Base-by-base conservation (phyloP, 306 rosid species). In the Lathyrus aphaca region DNA sequence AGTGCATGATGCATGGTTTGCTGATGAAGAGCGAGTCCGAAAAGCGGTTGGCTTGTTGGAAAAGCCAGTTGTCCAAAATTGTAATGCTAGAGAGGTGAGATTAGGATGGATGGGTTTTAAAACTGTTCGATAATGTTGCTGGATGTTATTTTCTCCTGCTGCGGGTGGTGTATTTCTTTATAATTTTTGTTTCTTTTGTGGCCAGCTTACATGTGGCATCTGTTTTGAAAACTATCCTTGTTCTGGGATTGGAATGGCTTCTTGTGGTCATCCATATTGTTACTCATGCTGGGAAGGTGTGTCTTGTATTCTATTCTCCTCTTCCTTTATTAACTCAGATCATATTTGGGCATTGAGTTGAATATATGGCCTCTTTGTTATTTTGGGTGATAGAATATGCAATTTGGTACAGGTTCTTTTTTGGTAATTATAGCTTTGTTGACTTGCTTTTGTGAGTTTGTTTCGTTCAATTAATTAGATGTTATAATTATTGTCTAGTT, bases 1-100 rank as follows among this genome's bases (percentile, higher is more conserved):
- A 83, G 84, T 91, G 62, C 88, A 83, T 37, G 97, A 91, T 70
- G 85, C 80, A 51, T 91, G 97, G 97, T 91, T 91, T 80, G 90
- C 87, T 40, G 87, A 91, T 68, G 96, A 91, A 80, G 82, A 74
- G 38, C 30, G 9, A 68, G 91, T 85, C 29, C 77, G 96, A 55
- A 81, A 79, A 61, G 46, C 55, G 10, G 86, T 89, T 77, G 97
- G 96, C 61, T 85, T 91, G 82, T 81, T 85, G 80, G 88, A 83
- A 66, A 73, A 63, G 21, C 89, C 86, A 35, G 79, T 74, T 51
- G 76, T 76, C 17, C 78, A 58, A 72, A 44, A 42, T 73, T 55
- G 72, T 67, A 53, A 77, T 75, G 78, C 71, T 43, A 79, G 74
- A 29, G 89, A 79, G 82, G 89, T 81, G 65, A 81, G 78, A 68